A percentile compares a stretch with the other conserved stretches of the same genome.
Evolutionary conservation across 192 early-diverging fungal genomes (phyloP).

Genomic region (Helicostylum pulchrum): DNA sequence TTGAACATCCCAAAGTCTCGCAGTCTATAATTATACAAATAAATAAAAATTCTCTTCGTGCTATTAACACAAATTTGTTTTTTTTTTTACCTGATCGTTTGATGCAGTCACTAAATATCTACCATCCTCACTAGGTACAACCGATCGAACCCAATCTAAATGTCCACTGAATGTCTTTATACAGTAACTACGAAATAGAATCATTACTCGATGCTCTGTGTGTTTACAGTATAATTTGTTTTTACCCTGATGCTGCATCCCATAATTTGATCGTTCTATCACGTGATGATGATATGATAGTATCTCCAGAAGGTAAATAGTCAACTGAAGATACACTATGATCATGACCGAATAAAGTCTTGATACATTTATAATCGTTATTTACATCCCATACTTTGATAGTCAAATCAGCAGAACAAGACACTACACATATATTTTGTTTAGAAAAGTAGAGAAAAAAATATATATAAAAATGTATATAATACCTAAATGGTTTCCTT

Average conservation of each 20-base stretch:
- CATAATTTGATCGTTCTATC: constrained; percentile 90
- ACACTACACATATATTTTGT: constrained; percentile 58
- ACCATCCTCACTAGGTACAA: constrained; percentile 68
- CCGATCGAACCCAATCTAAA: constrained; percentile 85
- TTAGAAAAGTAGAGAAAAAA: constrained; percentile 3
- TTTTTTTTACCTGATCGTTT: constrained; percentile 72
- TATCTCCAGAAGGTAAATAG: constrained; percentile 72
- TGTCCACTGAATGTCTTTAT: constrained; percentile 79
- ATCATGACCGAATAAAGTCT: constrained; percentile 88
- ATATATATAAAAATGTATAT: neutral
- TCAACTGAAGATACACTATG: constrained; percentile 82
- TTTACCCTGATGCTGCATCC: constrained; percentile 78
- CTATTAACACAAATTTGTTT: neutral
- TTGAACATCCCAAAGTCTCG: constrained; percentile 73
- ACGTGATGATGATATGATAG: constrained; percentile 82
- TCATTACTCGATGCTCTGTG: neutral
- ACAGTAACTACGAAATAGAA: constrained; percentile 58
- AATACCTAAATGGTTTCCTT: constrained; percentile 77
- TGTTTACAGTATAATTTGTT: neutral
- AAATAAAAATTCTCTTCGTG: neutral
- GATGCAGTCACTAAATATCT: constrained; percentile 70
- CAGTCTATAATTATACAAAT: constrained; percentile 51
- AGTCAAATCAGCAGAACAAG: constrained; percentile 87
- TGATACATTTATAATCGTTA: constrained; percentile 77
- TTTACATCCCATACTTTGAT: constrained; percentile 89